These are phyloP conservation scores for Fusarium sacchari DNA, from an alignment of 2,329 filamentous ascomycete genomes.

Conservation along the genomic window DNA sequence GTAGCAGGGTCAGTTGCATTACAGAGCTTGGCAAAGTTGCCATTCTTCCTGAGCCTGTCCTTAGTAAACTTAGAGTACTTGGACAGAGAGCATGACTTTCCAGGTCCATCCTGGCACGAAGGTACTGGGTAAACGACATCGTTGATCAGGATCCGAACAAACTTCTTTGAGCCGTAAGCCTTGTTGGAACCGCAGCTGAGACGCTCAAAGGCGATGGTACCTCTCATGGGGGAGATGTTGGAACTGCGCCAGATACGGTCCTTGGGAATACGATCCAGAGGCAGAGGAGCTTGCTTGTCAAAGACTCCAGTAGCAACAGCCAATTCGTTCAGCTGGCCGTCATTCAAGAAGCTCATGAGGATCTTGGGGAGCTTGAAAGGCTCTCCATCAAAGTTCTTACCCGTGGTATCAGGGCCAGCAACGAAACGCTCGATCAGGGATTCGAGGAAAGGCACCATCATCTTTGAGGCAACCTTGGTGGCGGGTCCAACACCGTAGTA, in stretches of 20 bases:
- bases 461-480: conserved; percentile 61
- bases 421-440: conserved; percentile 63
- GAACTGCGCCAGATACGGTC: conserved; percentile 64
- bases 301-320: conserved; percentile 69
- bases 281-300: conserved; percentile 63
- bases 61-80: conserved; percentile 54
- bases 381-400: conserved; percentile 57
- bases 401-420: conserved; percentile 60
- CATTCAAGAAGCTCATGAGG: conserved; percentile 71
- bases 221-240: conserved; percentile 70
- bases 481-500: conserved; percentile 72
- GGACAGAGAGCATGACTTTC: conserved; percentile 60
- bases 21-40: conserved; percentile 61
- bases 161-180: conserved; percentile 52
- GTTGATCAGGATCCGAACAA: conserved; percentile 68
- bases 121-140: conserved; percentile 69
- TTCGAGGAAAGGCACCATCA: conserved; percentile 71
- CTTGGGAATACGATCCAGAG: conserved; percentile 57
- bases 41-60: conserved; percentile 50
- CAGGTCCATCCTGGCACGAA: conserved; percentile 65
- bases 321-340: conserved; percentile 72
- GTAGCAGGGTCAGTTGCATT: conserved; percentile 55
- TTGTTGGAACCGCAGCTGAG: conserved; percentile 58
- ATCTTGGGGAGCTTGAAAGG: conserved; percentile 64
- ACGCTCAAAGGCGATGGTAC: conserved; percentile 72